phyloP scores from a whole-genome alignment of 2,329 filamentous ascomycete genomes.

The Hypomyces rosellus region DNA sequence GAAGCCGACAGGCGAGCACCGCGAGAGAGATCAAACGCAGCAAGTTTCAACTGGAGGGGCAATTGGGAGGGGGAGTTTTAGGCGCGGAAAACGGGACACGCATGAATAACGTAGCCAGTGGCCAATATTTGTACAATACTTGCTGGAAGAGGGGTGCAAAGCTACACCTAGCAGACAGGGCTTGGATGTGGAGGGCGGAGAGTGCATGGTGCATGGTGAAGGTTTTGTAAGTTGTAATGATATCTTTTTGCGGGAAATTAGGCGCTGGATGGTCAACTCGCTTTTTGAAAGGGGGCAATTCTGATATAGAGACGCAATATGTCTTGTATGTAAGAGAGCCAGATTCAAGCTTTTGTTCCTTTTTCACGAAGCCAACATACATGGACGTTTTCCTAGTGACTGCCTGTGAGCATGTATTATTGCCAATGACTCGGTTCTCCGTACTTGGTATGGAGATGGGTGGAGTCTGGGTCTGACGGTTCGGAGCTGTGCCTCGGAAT shows the following conservation, averaged over 20 bases:
- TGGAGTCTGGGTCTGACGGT: background rate
- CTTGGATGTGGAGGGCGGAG: slow-evolving; percentile 2
- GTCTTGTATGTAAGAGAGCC: background rate
- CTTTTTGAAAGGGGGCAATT: background rate
- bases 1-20: too few relatives aligned
- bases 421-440: too few relatives aligned
- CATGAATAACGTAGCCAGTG: background rate
- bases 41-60: slow-evolving; percentile 1
- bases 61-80: slow-evolving; percentile 5
- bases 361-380: too few relatives aligned
- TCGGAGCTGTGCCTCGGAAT: too few relatives aligned
- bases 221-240: background rate
- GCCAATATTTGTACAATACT: slow-evolving; percentile 8
- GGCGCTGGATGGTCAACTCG: background rate
- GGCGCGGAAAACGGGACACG: slow-evolving; percentile 4
- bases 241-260: background rate
- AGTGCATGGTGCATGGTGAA: background rate
- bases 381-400: too few relatives aligned
- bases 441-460: background rate
- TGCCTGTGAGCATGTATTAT: too few relatives aligned
- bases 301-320: background rate
- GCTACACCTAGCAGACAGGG: background rate
- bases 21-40: background rate
- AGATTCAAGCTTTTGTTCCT: background rate
- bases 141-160: background rate